These are phyloP conservation scores for Microthlaspi erraticum DNA, from an alignment of 345 rosid species.

Conservation along the genomic window DNA sequence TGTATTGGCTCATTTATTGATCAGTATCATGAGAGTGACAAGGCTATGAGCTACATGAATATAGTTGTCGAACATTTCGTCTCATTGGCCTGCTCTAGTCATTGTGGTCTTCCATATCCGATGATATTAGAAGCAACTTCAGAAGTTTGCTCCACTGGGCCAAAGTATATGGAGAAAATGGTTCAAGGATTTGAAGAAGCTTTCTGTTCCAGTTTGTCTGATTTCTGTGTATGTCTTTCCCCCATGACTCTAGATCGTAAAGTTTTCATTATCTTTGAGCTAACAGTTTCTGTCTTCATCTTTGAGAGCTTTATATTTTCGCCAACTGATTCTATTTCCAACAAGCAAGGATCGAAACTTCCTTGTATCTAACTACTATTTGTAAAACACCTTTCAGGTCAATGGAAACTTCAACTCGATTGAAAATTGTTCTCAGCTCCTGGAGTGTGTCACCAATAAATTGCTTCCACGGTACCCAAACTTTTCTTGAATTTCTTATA, in stretches of 20 bases:
- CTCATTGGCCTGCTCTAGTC: slow-evolving; percentile 54
- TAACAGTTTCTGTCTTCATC: slow-evolving; percentile 5
- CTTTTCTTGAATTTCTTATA: slow-evolving; percentile 34
- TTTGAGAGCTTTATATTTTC: slow-evolving; percentile 13
- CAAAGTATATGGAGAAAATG: slow-evolving; percentile 61
- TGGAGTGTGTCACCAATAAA: slow-evolving; percentile 71
- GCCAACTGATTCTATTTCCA: slow-evolving; percentile 8
- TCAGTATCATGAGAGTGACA: slow-evolving; percentile 57
- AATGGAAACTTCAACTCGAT: slow-evolving; percentile 59
- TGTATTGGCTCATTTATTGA: slow-evolving; percentile 71
- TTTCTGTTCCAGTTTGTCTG: slow-evolving; percentile 57
- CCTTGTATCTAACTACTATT: slow-evolving; percentile 58
- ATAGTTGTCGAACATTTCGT: slow-evolving; percentile 65
- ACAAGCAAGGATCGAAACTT: slow-evolving; percentile 29
- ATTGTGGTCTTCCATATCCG: slow-evolving; percentile 55
- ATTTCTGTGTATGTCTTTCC: slow-evolving; percentile 65
- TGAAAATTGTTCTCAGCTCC: slow-evolving; percentile 57
- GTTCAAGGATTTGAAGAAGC: slow-evolving; percentile 68
- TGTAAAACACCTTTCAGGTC: slow-evolving; percentile 57
- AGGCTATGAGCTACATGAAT: slow-evolving; percentile 57
- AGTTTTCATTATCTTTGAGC: slow-evolving; percentile 7
- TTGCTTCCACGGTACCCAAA: slow-evolving; percentile 76
- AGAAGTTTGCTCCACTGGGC: slow-evolving; percentile 63
- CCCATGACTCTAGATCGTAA: slow-evolving; percentile 19
- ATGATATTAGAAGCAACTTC: slow-evolving; percentile 69